Evolutionary conservation across 345 rosid genomes (phyloP).

Genomic region (Alliaria petiolata): DNA sequence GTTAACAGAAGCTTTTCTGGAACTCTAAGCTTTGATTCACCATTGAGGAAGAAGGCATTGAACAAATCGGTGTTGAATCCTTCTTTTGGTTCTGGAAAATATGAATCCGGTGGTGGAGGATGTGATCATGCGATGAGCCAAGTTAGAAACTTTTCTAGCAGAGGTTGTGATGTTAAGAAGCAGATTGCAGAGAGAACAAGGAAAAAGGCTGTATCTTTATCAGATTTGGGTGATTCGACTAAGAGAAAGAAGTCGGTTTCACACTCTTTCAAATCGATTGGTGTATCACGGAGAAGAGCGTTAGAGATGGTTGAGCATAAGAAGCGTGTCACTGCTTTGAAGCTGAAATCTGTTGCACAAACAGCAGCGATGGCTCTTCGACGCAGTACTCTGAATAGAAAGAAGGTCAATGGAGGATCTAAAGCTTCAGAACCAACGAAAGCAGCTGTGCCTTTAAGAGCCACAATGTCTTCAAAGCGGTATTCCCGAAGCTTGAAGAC

Average conservation of each 20-base stretch:
- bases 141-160: not conserved
- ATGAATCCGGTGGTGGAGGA: conserved; percentile 5
- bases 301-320: conserved; percentile 32
- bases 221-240: conserved; percentile 16
- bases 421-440: conserved; percentile 33
- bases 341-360: conserved; percentile 36
- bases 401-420: conserved; percentile 18
- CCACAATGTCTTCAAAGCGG: conserved; percentile 30
- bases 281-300: conserved; percentile 27
- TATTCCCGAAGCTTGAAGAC: conserved; percentile 31
- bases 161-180: conserved; percentile 2
- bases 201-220: conserved; percentile 8
- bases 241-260: conserved; percentile 24
- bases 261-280: conserved; percentile 23
- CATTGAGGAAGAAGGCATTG: conserved; percentile 31
- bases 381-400: conserved; percentile 24
- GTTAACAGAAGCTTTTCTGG: conserved; percentile 31
- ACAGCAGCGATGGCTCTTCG: conserved; percentile 28
- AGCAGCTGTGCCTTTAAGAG: conserved; percentile 26
- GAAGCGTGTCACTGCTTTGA: conserved; percentile 32
- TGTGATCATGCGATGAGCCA: not conserved
- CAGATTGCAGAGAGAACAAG: conserved; percentile 2
- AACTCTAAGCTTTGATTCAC: conserved; percentile 28
- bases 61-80: conserved; percentile 15
- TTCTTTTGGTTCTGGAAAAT: conserved; percentile 17